These are phyloP conservation scores for Penicillium sp. DNA, from an alignment of 2,329 filamentous ascomycete genomes.

Conservation along the genomic window DNA sequence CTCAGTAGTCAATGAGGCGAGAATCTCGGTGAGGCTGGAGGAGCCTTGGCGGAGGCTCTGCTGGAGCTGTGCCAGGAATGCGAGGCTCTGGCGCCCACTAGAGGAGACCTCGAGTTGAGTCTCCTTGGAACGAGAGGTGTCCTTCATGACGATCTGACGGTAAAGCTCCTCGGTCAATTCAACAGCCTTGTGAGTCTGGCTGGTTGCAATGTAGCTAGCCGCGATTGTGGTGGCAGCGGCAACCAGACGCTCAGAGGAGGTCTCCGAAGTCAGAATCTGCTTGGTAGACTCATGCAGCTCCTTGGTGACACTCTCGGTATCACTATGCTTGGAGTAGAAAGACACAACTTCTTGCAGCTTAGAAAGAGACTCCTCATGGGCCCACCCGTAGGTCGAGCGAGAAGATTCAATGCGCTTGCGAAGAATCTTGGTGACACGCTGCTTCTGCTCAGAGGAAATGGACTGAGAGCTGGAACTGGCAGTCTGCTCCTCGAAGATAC, in stretches of 20 bases:
- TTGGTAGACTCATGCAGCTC: slow-evolving; percentile 38
- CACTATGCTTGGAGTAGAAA: slow-evolving; percentile 37
- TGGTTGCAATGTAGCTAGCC: slow-evolving; percentile 36
- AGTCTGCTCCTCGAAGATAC: slow-evolving; percentile 42
- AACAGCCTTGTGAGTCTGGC: slow-evolving; percentile 35
- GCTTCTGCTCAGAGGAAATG: slow-evolving; percentile 31
- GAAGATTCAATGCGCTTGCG: slow-evolving; percentile 32
- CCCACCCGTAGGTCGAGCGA: slow-evolving; percentile 40
- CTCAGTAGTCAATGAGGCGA: slow-evolving; percentile 48
- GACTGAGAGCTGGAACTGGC: slow-evolving; percentile 23
- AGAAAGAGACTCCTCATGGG: slow-evolving; percentile 41
- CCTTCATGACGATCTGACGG: slow-evolving; percentile 42
- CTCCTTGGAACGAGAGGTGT: slow-evolving; percentile 30
- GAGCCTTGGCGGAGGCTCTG: slow-evolving; percentile 38
- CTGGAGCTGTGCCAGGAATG: slow-evolving; percentile 51
- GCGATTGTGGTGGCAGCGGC: slow-evolving; percentile 41
- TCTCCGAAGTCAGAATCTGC: slow-evolving; percentile 38
- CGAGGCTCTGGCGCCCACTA: slow-evolving; percentile 38
- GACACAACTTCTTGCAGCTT: slow-evolving; percentile 40
- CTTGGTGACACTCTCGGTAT: slow-evolving; percentile 31
- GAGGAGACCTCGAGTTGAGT: slow-evolving; percentile 37
- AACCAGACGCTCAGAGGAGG: slow-evolving; percentile 31
- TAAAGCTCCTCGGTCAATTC: slow-evolving; percentile 42
- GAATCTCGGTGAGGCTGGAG: slow-evolving; percentile 43
- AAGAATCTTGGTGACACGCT: slow-evolving; percentile 34